phyloP scores from a whole-genome alignment of 1,284 basidiomycete genomes.

The Phenoliferia sp. region DNA sequence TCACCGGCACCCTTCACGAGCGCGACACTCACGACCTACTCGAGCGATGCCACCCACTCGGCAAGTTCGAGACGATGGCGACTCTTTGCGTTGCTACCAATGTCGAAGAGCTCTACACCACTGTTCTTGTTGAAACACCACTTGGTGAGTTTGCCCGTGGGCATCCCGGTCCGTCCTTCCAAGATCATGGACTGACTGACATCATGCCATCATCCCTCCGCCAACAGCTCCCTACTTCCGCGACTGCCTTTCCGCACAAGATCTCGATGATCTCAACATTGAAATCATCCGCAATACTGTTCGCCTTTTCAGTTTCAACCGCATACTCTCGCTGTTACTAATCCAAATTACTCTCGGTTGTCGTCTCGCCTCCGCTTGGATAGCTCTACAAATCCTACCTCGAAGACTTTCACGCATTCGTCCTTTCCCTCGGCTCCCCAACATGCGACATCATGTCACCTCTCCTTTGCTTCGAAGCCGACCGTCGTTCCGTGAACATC shows the following conservation, averaged over 20 bases:
- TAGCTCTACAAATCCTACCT: constrained; percentile 98
- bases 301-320: background rate
- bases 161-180: no score
- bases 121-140: constrained; percentile 94
- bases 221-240: constrained; percentile 88
- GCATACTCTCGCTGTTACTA: background rate
- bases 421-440: constrained; percentile 69
- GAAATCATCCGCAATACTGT: constrained; percentile 96
- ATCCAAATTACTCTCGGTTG: background rate
- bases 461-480: constrained; percentile 93
- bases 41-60: constrained; percentile 93
- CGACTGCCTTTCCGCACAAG: constrained; percentile 87
- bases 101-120: constrained; percentile 97
- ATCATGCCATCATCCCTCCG: constrained; percentile 13
- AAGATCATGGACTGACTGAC: background rate
- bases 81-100: constrained; percentile 98
- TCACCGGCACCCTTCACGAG: constrained; percentile 95
- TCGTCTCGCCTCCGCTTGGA: background rate
- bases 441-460: constrained; percentile 84
- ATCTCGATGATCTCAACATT: constrained; percentile 98
- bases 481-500: constrained; percentile 94
- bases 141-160: constrained; percentile 75
- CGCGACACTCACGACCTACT: constrained; percentile 95
- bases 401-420: constrained; percentile 91
- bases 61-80: constrained; percentile 97